Evolutionary conservation across 305 asterid genomes (phyloP).

Genomic region (Euphrasia arctica): DNA sequence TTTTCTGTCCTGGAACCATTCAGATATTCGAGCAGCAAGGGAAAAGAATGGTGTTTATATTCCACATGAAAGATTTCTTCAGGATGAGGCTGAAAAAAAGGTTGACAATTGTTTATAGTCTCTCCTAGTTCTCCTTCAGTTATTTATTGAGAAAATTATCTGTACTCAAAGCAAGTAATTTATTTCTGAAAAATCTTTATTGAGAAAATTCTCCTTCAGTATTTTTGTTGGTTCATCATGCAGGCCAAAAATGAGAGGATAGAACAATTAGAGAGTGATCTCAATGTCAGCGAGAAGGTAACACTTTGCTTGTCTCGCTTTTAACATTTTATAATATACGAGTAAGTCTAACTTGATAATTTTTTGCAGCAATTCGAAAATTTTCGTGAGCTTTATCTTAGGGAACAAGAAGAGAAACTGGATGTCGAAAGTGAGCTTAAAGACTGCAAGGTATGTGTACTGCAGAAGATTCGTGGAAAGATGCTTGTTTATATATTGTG

Average conservation of each 20-base stretch:
- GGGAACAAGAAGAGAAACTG: conserved; percentile 72
- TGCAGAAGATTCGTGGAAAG: conserved; percentile 12
- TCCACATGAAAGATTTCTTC: conserved; percentile 75
- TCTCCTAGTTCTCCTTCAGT: conserved; percentile 10
- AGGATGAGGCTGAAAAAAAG: conserved; percentile 85
- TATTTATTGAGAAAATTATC: neutral
- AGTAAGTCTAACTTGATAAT: neutral
- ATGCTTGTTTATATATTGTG: conserved; percentile 19
- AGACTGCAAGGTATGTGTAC: conserved; percentile 59
- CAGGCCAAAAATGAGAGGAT: conserved; percentile 78
- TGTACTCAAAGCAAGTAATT: neutral
- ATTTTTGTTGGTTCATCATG: conserved; percentile 27
- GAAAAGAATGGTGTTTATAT: conserved; percentile 84
- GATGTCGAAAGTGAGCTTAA: conserved; percentile 55
- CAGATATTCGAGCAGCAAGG: conserved; percentile 91
- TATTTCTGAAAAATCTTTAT: neutral
- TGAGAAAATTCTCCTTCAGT: no score
- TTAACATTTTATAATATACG: neutral
- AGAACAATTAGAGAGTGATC: conserved; percentile 70
- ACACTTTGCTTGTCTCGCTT: conserved; percentile 7
- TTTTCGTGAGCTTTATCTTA: conserved; percentile 62
- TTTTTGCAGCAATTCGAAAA: conserved; percentile 47
- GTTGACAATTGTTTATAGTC: conserved; percentile 30
- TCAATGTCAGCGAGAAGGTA: conserved; percentile 57
- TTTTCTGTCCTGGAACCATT: conserved; percentile 21